Evolutionary conservation across 305 asterid genomes (phyloP), one percentile per base, ranked within the genome.

Genomic region (Coffea humblotiana): DNA sequence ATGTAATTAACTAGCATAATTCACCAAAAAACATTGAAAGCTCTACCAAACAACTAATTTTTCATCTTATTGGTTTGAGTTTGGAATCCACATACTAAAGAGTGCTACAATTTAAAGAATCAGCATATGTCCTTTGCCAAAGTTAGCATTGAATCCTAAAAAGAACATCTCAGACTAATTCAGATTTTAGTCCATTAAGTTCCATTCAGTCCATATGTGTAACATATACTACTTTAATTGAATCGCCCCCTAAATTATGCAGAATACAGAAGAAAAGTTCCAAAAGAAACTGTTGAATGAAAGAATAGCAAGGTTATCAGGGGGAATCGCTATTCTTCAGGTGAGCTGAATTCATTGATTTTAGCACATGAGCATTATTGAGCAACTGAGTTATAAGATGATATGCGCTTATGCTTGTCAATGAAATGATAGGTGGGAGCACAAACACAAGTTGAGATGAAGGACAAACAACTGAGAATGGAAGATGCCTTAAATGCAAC

Each of bases 401-500:
- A 19, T 58, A 58, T 19, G 63, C 63, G 18, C 10, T 18, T 19
- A 58, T 58, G 64, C 11, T 58, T 19, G 64, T 4, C 49, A 37
- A 49, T 47, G 77, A 27, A 37, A 23, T 40, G 12, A 40, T 79
- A 91, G 97, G 97, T 93, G 29, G 97, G 97, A 83, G 97, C 97
- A 78, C 95, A 84, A 76, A 93, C 97, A 6, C 91, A 86, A 47
- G 87, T 93, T 11, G 96, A 93, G 89, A 86, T 93, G 77, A 94
- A 94, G 84, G 95, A 94, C 78, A 94, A 92, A 86, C 97, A 91
- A 68, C 86, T 94, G 29, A 90, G 93, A 86, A 90, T 87, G 80
- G 97, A 94, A 85, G 98, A 94, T 84, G 97, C 97, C 65, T 84
- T 94, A 69, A 92, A 92, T 89, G 98, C 97, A 82, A 89, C 98